phyloP scores from a whole-genome alignment of 129 eudicot genomes.

The Centrapalus pauciflorus region DNA sequence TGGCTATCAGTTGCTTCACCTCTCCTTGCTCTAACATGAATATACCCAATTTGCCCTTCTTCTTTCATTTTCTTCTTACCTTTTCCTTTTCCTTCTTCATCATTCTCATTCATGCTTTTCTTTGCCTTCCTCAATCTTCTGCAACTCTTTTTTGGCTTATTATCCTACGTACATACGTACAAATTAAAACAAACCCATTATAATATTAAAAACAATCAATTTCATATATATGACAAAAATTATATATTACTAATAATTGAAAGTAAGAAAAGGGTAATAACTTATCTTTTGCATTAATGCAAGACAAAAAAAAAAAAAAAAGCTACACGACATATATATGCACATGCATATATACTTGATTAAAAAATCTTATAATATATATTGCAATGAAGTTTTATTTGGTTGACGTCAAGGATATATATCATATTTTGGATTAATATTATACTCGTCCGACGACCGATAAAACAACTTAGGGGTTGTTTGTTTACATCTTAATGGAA shows the following conservation, averaged over 20 bases:
- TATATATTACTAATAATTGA: too few relatives aligned
- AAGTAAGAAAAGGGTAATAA: too few relatives aligned
- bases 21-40: conserved; percentile 89
- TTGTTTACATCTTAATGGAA: too few relatives aligned
- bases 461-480: not conserved
- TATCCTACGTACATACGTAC: too few relatives aligned
- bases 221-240: too few relatives aligned
- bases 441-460: not conserved
- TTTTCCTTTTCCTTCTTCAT: conserved; percentile 16
- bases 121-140: conserved; percentile 32
- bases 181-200: not conserved
- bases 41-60: conserved; percentile 42
- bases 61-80: conserved; percentile 21
- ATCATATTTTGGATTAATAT: too few relatives aligned
- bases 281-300: too few relatives aligned
- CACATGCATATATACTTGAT: too few relatives aligned
- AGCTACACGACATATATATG: not conserved
- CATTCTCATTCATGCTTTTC: conserved; percentile 26
- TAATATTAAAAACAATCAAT: too few relatives aligned
- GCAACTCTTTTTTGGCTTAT: conserved; percentile 16
- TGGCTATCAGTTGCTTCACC: conserved; percentile 95
- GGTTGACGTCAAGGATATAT: too few relatives aligned
- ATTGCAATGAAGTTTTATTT: too few relatives aligned
- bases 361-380: too few relatives aligned
- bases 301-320: not conserved